These are phyloP conservation scores for Endoconidiophora polonica DNA, from an alignment of 2,329 filamentous ascomycete genomes.

Conservation along the genomic window DNA sequence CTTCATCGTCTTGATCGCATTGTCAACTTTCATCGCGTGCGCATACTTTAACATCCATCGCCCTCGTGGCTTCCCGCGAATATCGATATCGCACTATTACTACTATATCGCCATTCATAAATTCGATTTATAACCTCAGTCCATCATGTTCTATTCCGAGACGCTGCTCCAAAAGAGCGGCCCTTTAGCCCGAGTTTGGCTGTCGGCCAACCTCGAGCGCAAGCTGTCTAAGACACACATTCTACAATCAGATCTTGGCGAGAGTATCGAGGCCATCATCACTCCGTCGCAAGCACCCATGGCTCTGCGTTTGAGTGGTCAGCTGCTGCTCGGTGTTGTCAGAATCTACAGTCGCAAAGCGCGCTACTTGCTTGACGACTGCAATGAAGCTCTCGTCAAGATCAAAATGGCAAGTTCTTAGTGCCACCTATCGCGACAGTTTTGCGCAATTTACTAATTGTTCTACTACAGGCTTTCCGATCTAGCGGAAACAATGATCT, in stretches of 20 bases:
- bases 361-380: conserved; percentile 89
- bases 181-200: conserved; percentile 92
- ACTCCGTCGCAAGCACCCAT: conserved; percentile 85
- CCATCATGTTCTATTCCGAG: conserved; percentile 91
- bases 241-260: conserved; percentile 81
- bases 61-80: background rate
- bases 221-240: conserved; percentile 97
- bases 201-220: conserved; percentile 94
- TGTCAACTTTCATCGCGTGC: too few species aligned
- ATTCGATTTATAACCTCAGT: conserved; percentile 11
- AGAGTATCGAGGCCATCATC: conserved; percentile 90
- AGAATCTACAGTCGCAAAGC: conserved; percentile 96
- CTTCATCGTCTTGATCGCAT: background rate
- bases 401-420: conserved; percentile 72
- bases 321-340: conserved; percentile 86
- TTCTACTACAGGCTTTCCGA: conserved; percentile 60
- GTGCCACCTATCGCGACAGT: too few species aligned
- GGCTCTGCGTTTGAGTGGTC: conserved; percentile 82
- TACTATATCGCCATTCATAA: background rate
- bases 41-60: background rate
- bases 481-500: conserved; percentile 90
- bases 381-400: conserved; percentile 92
- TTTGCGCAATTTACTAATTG: background rate
- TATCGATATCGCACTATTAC: background rate
- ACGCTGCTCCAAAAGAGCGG: conserved; percentile 91